phyloP scores from a whole-genome alignment of 2,329 filamentous ascomycete genomes.

The Alternaria incomplexa region DNA sequence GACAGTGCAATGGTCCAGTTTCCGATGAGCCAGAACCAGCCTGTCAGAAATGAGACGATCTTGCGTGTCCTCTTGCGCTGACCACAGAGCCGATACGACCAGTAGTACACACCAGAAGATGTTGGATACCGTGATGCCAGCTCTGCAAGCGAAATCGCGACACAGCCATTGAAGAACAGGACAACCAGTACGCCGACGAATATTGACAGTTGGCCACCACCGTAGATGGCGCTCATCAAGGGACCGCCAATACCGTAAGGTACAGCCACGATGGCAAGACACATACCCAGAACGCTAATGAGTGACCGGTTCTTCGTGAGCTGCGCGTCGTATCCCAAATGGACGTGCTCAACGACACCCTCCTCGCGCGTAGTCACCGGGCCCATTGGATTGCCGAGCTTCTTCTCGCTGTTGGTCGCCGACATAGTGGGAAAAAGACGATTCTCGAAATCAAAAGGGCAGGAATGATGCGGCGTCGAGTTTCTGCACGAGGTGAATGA shows the following conservation, averaged over 20 bases:
- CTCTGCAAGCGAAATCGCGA: constrained; percentile 13
- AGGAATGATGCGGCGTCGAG: neutral
- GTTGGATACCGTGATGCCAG: constrained; percentile 14
- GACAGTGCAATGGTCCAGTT: constrained; percentile 17
- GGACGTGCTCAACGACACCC: constrained; percentile 2
- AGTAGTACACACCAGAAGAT: constrained; percentile 15
- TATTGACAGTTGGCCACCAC: neutral
- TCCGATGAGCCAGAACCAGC: constrained; percentile 16
- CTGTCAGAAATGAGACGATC: constrained; percentile 8
- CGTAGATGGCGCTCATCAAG: neutral
- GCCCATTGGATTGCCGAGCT: neutral
- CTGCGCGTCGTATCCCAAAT: neutral
- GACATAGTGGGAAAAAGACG: neutral
- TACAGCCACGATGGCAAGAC: neutral
- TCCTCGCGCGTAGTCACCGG: constrained; percentile 41
- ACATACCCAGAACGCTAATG: neutral
- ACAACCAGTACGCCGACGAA: neutral
- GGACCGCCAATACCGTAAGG: neutral
- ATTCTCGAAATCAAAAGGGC: neutral
- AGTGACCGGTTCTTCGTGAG: neutral
- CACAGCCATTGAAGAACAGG: neutral
- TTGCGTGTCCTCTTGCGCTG: constrained; percentile 4
- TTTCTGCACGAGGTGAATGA: neutral
- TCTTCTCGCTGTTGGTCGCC: neutral
- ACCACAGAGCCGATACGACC: constrained; percentile 10